Base-by-base conservation (phyloP, 805 yeast species). In the Zygotorulaspora sp. region DNA sequence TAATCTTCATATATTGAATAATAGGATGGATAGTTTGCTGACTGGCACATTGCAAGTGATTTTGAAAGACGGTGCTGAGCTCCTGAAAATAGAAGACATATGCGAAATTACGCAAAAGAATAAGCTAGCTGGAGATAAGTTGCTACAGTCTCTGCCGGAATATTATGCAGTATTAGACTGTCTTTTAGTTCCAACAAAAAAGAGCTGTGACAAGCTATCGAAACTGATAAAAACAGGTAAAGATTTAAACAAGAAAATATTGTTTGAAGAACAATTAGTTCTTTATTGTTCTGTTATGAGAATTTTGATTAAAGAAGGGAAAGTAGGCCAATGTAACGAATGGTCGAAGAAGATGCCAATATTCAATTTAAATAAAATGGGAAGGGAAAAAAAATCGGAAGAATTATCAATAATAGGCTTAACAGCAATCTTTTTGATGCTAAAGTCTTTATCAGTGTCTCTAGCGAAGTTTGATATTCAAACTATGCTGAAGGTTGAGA, bases 171-270 rank as follows among this genome's bases (percentile, higher is more conserved):
- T 41, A 22, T 31, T 61, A 19, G 40, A 48, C 15, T 51, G 63
- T n/a, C 32, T 62, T 18, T 52, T 61, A 35, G 48, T 55, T 23
- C 60, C 65, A 20, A 43, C 47, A 2, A 62, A 58, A 16, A 35
- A 31, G 2, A 53, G 54, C 25, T 55, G 52, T 36, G 43, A 52
- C 42, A 43, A 38, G 19, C 41, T 44, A 30, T 14, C 48, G 45
- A 36, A 57, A 45, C 27, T 48, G 44, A 23, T 46, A 22, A 37
- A 51, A 15, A 32, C 47, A 5, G 39, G 47, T 13, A 37, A 34
- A 2, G 32, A 30, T 13, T 19, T 20, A 5, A 37, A 55, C 15
- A 36, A 41, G 6, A 45, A 53, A 21, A 53, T 28, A 14, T 21
- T 33, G 3, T 21, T 42, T 19, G 42, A 42, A 24, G 43, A 38